Percentiles rank a stretch among this genome's conserved stretches.
Conservation (phyloP, 257 asterid genomes). For the Lavandula angustifolia region DNA sequence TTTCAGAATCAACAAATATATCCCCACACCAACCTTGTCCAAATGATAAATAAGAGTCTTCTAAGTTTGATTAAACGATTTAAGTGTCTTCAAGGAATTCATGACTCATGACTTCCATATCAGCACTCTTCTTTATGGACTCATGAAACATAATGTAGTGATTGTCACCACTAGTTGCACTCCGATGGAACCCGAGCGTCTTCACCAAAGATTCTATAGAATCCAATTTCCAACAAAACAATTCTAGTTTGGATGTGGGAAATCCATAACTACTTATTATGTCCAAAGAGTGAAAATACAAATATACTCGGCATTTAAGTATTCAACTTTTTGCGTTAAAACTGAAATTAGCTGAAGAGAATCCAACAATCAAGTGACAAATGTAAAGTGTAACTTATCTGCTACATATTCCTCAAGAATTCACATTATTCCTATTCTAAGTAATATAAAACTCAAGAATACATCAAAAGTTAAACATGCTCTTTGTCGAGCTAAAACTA, state of each 20-base stretch:
- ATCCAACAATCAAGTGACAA: slow-evolving; percentile 18
- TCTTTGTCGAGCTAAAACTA: slow-evolving; percentile 13
- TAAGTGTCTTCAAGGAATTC: slow-evolving; percentile 2
- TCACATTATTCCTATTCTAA: slow-evolving; percentile 13
- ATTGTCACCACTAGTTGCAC: slow-evolving; percentile 15
- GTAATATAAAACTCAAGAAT: not conserved
- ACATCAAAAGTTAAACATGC: not conserved
- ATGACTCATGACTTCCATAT: slow-evolving; percentile 19
- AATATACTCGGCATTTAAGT: not conserved
- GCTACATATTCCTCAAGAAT: slow-evolving; percentile 21
- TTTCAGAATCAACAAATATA: not conserved
- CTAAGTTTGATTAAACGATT: not conserved
- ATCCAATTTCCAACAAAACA: slow-evolving; percentile 10
- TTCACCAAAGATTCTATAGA: not conserved
- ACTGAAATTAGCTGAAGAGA: slow-evolving; percentile 19
- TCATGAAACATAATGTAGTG: not conserved
- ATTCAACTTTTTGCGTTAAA: not conserved
- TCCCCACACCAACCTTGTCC: not conserved
- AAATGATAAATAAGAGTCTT: not conserved
- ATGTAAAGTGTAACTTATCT: not conserved
- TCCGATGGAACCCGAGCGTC: slow-evolving; percentile 16
- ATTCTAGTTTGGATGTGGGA: slow-evolving; percentile 12
- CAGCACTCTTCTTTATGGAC: slow-evolving; percentile 17
- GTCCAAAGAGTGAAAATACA: slow-evolving; percentile 8
- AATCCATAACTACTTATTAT: not conserved